Base-by-base conservation (phyloP, 2,329 filamentous ascomycete genomes). In the Sporothrix dimorphospora region DNA sequence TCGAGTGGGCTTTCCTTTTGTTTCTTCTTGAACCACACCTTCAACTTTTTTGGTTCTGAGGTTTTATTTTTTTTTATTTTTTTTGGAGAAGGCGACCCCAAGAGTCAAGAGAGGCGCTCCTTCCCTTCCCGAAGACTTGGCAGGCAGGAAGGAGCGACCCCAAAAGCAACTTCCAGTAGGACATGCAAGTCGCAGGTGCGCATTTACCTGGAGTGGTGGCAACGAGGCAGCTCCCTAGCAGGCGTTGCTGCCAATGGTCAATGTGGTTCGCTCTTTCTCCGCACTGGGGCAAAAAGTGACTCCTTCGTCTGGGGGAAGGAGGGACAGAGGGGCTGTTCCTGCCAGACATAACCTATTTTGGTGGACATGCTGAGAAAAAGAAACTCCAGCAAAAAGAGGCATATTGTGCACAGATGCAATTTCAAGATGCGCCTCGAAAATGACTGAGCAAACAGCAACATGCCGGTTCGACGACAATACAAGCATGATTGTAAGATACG, bases 71-170 rank as follows among this genome's bases (percentile, higher is more conserved):
- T 19, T 27, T 47, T 45, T 65, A 30, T 65, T 19, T 27, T 47
- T 19, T 65, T 24, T 65, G 40, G 61, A 27, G 61, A 63, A 63
- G 57, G 57, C n/a, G 57, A 34, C 57, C 19, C 30, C 19, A 51
- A 21, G 47, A 34, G 30, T 19, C 6, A 21, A 51, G 19, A 51
- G 16, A 47, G 34, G 9, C 34, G n/a, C n/a, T n/a, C 57, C 34
- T 61, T 61, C 57, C 57, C 53, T 30, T 57, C 53, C 53, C 53
- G 53, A 57, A 34, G 53, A 34, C 27, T 57, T 57, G 53, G 53
- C 53, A 34, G 49, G 8, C 11, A 53, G 53, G 27, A 27, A 57
- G 27, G 53, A 57, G 27, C 53, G 53, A 19, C 53, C 53, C 53
- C 27, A 14, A 30, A 57, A 24, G 19, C 53, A 30, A 30, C 53